Base-by-base conservation (phyloP, 371 early-diverging fungal species). In the Actinomortierella ambigua region DNA sequence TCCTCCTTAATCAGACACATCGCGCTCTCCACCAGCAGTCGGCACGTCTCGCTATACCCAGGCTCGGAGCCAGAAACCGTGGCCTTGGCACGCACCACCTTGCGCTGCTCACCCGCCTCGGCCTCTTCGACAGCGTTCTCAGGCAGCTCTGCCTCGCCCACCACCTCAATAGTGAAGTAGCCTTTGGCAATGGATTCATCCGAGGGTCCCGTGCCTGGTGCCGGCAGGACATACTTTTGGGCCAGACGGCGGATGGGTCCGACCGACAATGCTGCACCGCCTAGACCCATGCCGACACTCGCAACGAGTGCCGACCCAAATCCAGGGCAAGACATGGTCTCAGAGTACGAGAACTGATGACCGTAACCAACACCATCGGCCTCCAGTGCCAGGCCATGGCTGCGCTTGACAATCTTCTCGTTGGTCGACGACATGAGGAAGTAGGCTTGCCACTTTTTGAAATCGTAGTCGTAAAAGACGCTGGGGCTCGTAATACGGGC, bases 41-140 rank as follows among this genome's bases (percentile, higher is more conserved):
- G 77, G 55, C 84, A 84, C 0, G 88, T 89, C 69, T 90, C 92
- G 43, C 82, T 79, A 66, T 94, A 93, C 4, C 93, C 93, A 5
- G 93, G 90, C 55, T 94, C 93, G 26, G 81, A 80, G 42, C 89
- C 89, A 50, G 84, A 84, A 23, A 92, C 81, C 13, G 67, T 77
- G 15, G 80, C 88, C 15, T 77, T 59, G 6, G 80, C 85, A n/a
- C 81, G 80, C 6, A 85, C 75, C 5, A 82, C 77, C 15, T 80
- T 61, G 55, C 69, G 77, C 61, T 73, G 76, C 14, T n/a, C n/a
- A n/a, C n/a, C n/a, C 75, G 71, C 44, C 76, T 79, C 24, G 56
- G 59, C 47, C 2, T 54, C 59, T 9, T 56, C 69, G n/a, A 57
- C 29, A 13, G 49, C 34, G 27, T 55, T 57, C 57, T 55, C 55